phyloP scores from a whole-genome alignment of 108 stramenopile species.

The Cyclostephanos invisitatus region DNA sequence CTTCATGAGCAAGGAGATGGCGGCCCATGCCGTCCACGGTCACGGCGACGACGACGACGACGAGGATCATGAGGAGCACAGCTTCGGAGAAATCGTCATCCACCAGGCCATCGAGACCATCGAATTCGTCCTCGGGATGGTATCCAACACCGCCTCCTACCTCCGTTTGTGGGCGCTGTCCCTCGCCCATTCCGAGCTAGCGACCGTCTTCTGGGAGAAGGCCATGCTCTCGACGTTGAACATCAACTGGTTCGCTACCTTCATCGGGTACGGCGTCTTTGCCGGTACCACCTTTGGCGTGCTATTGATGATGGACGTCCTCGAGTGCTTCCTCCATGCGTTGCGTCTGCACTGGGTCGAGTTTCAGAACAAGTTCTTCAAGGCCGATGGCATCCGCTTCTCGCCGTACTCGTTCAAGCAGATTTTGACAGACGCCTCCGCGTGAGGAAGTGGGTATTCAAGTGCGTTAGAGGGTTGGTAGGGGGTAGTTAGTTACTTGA shows the following conservation, averaged over 20 bases:
- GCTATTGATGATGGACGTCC: constrained; percentile 96
- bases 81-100: constrained; percentile 91
- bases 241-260: constrained; percentile 89
- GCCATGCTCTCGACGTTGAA: constrained; percentile 93
- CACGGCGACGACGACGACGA: constrained; percentile 61
- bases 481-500: too few species aligned
- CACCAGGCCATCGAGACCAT: constrained; percentile 99
- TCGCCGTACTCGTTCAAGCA: constrained; percentile 87
- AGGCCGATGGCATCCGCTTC: constrained; percentile 94
- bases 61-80: constrained; percentile 81
- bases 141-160: constrained; percentile 99
- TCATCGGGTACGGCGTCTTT: constrained; percentile 95
- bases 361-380: constrained; percentile 99
- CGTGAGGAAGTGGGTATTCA: not conserved
- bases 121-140: constrained; percentile 98
- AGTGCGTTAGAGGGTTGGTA: too few species aligned
- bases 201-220: constrained; percentile 98
- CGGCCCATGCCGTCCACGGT: constrained; percentile 58
- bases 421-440: constrained; percentile 73
- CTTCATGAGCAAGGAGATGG: constrained; percentile 67
- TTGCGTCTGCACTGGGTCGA: constrained; percentile 99
- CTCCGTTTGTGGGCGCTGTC: constrained; percentile 99
- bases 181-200: constrained; percentile 97
- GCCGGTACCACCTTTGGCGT: constrained; percentile 96
- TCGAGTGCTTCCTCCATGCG: constrained; percentile 99